These are phyloP conservation scores for Oryza brachyantha DNA, from an alignment of 176 grass and related monocot species.

Conservation along the genomic window DNA sequence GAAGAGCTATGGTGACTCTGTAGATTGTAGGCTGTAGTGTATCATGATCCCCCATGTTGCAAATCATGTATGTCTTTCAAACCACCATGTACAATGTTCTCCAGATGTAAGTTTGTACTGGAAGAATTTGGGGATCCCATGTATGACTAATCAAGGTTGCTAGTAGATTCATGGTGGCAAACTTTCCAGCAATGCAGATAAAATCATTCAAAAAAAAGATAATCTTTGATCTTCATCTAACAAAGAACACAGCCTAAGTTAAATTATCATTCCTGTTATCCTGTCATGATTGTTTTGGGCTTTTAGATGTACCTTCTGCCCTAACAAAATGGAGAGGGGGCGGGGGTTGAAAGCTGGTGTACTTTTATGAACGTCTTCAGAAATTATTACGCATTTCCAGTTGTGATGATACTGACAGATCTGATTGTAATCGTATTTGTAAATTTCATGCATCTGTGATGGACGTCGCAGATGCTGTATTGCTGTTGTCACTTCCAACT, in stretches of 20 bases:
- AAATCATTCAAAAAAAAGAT: background rate
- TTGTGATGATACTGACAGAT: background rate
- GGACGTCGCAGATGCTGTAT: no score
- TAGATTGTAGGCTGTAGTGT: background rate
- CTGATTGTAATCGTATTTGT: background rate
- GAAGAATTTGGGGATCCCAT: background rate
- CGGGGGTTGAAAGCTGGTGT: background rate
- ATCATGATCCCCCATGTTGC: background rate
- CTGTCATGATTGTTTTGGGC: background rate
- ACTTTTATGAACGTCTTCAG: background rate
- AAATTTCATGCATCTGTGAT: background rate
- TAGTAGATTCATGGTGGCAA: background rate
- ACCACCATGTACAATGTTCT: background rate
- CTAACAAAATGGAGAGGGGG: background rate
- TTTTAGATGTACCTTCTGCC: background rate
- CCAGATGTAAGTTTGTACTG: conserved; percentile 20
- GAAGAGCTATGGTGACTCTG: conserved; percentile 18
- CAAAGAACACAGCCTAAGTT: background rate
- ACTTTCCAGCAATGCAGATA: background rate
- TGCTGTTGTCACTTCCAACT: no score
- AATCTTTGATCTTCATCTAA: no score
- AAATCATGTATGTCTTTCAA: background rate
- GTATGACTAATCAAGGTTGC: conserved; percentile 7
- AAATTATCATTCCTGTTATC: background rate
- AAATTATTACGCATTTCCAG: background rate